Conservation (phyloP, 345 rosid genomes). For the Kandelia obovata region DNA sequence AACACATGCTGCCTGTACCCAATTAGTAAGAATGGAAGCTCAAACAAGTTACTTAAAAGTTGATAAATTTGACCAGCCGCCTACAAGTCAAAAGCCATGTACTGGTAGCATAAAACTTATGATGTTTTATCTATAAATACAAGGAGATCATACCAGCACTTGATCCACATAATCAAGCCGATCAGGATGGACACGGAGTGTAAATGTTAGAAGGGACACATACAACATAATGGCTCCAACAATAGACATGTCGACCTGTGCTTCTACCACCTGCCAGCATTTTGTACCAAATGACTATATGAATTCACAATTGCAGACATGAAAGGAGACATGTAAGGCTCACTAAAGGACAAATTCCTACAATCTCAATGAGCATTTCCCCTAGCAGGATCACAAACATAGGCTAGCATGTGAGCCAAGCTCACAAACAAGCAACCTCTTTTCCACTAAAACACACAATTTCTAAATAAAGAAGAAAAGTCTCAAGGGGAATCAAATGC, state of each 20-base stretch:
- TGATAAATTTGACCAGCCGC: neutral
- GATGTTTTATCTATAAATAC: neutral
- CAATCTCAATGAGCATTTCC: no score
- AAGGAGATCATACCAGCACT: constrained; percentile 67
- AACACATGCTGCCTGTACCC: constrained; percentile 79
- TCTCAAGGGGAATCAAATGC: neutral
- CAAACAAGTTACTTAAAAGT: neutral
- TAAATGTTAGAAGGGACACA: constrained; percentile 92
- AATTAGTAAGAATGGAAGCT: constrained; percentile 7
- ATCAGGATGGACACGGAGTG: constrained; percentile 94
- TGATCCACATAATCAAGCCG: constrained; percentile 97
- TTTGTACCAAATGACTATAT: constrained; percentile 1
- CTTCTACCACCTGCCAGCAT: constrained; percentile 72
- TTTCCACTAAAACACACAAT: neutral
- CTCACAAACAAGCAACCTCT: no score
- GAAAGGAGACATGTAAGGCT: no score
- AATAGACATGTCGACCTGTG: constrained; percentile 87
- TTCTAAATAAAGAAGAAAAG: neutral
- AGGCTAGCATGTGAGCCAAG: no score
- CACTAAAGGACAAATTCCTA: no score
- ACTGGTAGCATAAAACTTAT: neutral
- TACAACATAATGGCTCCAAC: constrained; percentile 85
- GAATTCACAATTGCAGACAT: neutral
- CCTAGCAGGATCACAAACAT: no score
- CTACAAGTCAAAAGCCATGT: constrained; percentile 3